Conservation (phyloP, 257 asterid species). For the Solanum etuberosum region DNA sequence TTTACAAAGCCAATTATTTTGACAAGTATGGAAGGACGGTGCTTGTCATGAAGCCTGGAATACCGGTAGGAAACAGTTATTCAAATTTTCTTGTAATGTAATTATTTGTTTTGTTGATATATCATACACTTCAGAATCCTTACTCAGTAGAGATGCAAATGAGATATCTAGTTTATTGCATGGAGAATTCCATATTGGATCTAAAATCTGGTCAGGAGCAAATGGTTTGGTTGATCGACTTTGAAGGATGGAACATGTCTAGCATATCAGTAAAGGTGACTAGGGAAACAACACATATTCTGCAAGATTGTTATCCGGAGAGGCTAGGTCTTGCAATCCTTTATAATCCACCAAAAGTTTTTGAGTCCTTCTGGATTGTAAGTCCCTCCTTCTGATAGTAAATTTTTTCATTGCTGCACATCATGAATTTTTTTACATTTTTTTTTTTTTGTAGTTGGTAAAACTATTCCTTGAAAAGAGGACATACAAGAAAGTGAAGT, state of each 20-base stretch:
- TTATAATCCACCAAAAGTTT: conserved; percentile 60
- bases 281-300: conserved; percentile 39
- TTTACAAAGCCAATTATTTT: conserved; percentile 39
- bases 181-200: conserved; percentile 50
- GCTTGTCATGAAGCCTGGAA: conserved; percentile 51
- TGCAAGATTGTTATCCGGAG: conserved; percentile 62
- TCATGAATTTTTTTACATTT: too few relatives aligned
- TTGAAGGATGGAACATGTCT: conserved; percentile 42
- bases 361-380: conserved; percentile 70
- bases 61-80: conserved; percentile 25
- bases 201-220: conserved; percentile 39
- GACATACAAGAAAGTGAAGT: conserved; percentile 51
- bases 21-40: conserved; percentile 54
- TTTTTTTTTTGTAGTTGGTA: conserved; percentile 30
- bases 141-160: conserved; percentile 39
- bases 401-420: background rate
- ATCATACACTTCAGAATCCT: conserved; percentile 11
- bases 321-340: conserved; percentile 56
- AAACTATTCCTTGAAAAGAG: conserved; percentile 56
- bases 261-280: conserved; percentile 43
- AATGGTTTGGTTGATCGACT: conserved; percentile 67
- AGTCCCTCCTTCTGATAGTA: background rate
- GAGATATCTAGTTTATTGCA: conserved; percentile 45
- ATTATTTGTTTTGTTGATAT: too few relatives aligned
- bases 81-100: too few relatives aligned